Conservation (phyloP, 352 stramenopile species). For the Globisporangium yorkense region DNA sequence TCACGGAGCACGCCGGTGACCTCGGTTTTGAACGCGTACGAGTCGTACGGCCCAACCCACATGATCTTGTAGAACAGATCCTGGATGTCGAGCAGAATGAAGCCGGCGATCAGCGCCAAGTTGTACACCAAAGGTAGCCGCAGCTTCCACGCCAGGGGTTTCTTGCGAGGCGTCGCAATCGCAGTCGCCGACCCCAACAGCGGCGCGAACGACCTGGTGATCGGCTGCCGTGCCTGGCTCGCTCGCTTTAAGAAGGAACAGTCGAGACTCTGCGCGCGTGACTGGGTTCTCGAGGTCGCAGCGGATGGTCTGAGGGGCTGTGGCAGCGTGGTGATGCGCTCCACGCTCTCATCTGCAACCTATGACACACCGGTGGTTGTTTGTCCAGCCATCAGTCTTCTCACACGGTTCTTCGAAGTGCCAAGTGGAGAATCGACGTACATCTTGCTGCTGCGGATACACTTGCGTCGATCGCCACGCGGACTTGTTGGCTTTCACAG, state of each 20-base stretch:
- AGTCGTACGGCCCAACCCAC: slow-evolving; percentile 21
- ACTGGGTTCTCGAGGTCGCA: neutral
- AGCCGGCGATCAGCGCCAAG: slow-evolving; percentile 1
- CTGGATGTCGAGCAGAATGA: slow-evolving; percentile 16
- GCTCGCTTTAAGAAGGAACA: neutral
- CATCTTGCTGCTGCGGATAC: neutral
- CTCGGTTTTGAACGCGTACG: slow-evolving; percentile 16
- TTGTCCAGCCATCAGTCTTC: neutral
- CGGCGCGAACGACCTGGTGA: slow-evolving; percentile 1
- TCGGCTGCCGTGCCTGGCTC: neutral
- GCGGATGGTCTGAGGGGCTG: neutral
- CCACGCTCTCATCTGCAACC: neutral
- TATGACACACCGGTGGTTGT: neutral
- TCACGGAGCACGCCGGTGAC: slow-evolving; percentile 11
- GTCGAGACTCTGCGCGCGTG: neutral
- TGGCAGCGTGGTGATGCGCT: neutral
- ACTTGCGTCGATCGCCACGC: slow-evolving; percentile 2
- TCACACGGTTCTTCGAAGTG: neutral
- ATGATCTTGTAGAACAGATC: slow-evolving; percentile 24
- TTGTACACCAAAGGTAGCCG: slow-evolving; percentile 8
- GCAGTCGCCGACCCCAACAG: slow-evolving; percentile 8
- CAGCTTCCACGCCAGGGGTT: slow-evolving; percentile 8
- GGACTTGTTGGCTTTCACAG: neutral
- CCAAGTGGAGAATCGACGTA: neutral
- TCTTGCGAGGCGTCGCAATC: slow-evolving; percentile 9